Conservation (phyloP, 1,284 basidiomycete genomes). For the Cryptococcus amylolentus region DNA sequence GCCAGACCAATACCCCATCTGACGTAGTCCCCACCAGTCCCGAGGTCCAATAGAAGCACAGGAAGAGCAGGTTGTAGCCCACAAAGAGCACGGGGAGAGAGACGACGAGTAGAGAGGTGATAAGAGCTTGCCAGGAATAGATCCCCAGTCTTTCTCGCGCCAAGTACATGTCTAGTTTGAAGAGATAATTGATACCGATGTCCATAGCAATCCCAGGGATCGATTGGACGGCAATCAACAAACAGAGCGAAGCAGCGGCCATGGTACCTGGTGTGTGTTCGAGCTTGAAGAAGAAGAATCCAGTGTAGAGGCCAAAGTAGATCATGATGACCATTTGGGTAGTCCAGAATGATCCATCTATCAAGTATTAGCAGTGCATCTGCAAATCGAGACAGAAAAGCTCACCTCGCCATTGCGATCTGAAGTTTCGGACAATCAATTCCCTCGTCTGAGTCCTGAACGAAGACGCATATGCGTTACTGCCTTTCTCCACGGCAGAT, state of each 20-base stretch:
- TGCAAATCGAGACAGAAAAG: neutral
- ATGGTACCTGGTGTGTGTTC: neutral
- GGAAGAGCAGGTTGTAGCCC: neutral
- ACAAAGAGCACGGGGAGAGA: neutral
- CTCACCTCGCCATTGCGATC: neutral
- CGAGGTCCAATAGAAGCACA: neutral
- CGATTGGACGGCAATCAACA: neutral
- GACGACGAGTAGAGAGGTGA: neutral
- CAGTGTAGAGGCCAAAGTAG: neutral
- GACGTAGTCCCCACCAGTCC: neutral
- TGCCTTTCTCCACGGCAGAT: neutral
- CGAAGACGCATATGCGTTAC: neutral
- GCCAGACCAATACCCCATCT: neutral
- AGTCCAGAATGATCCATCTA: neutral
- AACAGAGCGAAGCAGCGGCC: neutral
- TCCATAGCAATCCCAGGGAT: neutral
- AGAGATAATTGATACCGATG: neutral
- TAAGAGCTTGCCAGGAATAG: neutral
- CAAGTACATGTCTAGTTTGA: neutral
- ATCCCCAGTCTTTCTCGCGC: neutral
- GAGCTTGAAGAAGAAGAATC: neutral
- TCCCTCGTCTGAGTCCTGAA: neutral
- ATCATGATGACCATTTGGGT: neutral
- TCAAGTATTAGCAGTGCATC: neutral
- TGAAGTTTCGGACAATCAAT: neutral